Percentiles rank a stretch among this genome's conserved stretches.
Conservation (phyloP, 495 filamentous ascomycete species). For the Penicillium arizonense region DNA sequence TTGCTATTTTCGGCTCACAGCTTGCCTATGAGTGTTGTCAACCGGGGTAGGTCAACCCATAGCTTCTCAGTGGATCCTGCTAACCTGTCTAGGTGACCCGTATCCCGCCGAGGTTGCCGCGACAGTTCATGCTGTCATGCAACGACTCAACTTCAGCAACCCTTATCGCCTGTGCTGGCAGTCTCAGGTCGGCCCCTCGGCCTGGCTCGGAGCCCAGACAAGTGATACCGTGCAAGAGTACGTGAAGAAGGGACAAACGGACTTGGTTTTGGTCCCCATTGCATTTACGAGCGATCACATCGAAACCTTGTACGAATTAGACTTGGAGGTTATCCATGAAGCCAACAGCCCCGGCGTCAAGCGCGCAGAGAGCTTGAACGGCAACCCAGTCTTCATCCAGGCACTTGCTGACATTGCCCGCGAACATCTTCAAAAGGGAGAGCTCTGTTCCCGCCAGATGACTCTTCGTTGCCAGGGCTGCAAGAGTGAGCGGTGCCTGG, state of each 20-base stretch:
- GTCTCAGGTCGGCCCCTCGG: constrained; percentile 91
- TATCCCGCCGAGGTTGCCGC: constrained; percentile 97
- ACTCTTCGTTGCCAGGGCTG: constrained; percentile 90
- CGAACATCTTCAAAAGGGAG: constrained; percentile 68
- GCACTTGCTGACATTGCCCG: constrained; percentile 86
- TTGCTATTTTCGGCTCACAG: constrained; percentile 94
- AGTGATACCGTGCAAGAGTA: constrained; percentile 82
- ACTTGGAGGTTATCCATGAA: constrained; percentile 92
- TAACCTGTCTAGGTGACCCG: constrained; percentile 67
- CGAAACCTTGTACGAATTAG: constrained; percentile 93
- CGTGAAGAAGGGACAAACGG: constrained; percentile 84
- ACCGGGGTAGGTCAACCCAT: constrained; percentile 59
- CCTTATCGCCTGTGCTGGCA: constrained; percentile 96
- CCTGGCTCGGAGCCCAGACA: constrained; percentile 96
- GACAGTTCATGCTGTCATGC: constrained; percentile 97
- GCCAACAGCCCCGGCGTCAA: constrained; percentile 77
- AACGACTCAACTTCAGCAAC: constrained; percentile 79
- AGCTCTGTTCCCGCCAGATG: constrained; percentile 78
- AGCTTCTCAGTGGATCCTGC: background rate
- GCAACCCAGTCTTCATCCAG: constrained; percentile 84
- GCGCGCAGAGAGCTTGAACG: constrained; percentile 91
- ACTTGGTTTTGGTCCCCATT: constrained; percentile 90
- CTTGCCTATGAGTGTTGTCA: constrained; percentile 94
- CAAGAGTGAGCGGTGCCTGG: constrained; percentile 82
- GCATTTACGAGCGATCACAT: constrained; percentile 99